phyloP scores from a whole-genome alignment of 148 eudicot genomes.

The Agrostemma githago region DNA sequence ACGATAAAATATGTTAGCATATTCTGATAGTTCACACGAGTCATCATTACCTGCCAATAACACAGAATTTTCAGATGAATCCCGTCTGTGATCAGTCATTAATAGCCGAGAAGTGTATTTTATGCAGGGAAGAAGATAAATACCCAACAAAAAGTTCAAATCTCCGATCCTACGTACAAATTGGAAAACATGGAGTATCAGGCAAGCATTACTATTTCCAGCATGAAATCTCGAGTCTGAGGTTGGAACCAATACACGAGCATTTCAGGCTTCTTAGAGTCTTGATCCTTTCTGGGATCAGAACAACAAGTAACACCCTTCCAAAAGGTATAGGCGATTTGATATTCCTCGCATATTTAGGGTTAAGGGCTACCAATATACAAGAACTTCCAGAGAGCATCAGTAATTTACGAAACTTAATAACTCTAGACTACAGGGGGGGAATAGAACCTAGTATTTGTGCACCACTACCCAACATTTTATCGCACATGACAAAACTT shows the following conservation, averaged over 20 bases:
- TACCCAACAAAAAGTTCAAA: slow-evolving; percentile 13
- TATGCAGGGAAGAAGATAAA: slow-evolving; percentile 7
- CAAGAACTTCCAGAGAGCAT: slow-evolving; percentile 17
- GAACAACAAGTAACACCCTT: slow-evolving; percentile 7
- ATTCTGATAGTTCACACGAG: neutral
- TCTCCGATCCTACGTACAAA: slow-evolving; percentile 20
- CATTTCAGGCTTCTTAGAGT: slow-evolving; percentile 28
- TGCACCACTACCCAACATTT: slow-evolving; percentile 20
- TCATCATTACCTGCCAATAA: too few species aligned
- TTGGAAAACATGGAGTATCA: slow-evolving; percentile 23
- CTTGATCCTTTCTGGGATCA: slow-evolving; percentile 15
- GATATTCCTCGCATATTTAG: slow-evolving; percentile 24
- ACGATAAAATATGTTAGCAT: neutral
- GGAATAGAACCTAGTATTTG: neutral
- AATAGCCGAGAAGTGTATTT: neutral
- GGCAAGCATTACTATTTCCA: slow-evolving; percentile 9
- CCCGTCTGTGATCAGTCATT: neutral
- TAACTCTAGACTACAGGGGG: slow-evolving; percentile 22
- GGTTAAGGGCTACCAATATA: slow-evolving; percentile 21
- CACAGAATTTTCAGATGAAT: neutral
- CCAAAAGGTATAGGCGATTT: slow-evolving; percentile 25
- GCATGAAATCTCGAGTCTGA: slow-evolving; percentile 3
- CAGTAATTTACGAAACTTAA: slow-evolving; percentile 10
- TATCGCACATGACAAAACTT: slow-evolving; percentile 20
- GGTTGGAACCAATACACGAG: slow-evolving; percentile 15